Conservation (phyloP, 2,329 filamentous ascomycete species). For the Tympanopsis confertula region DNA sequence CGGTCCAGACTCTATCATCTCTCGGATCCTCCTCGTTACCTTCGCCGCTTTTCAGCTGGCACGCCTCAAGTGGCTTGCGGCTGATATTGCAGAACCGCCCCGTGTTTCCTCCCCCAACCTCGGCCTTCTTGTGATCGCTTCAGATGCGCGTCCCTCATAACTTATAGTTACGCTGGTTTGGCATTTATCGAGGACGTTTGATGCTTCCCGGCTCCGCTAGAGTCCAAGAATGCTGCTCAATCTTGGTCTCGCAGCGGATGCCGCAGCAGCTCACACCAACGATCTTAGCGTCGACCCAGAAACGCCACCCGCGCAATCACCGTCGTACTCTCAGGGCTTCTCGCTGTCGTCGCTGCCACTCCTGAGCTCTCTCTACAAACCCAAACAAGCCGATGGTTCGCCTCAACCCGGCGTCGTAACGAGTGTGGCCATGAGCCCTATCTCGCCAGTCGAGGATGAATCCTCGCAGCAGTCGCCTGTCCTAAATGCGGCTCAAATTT, state of each 20-base stretch:
- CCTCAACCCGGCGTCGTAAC: too few relatives aligned
- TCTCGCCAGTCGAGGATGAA: slow-evolving; percentile 5
- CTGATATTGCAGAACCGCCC: too few relatives aligned
- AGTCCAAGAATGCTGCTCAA: slow-evolving; percentile 24
- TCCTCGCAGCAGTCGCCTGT: slow-evolving; percentile 13
- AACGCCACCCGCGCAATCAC: slow-evolving; percentile 2
- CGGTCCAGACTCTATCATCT: too few relatives aligned
- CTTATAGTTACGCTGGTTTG: too few relatives aligned
- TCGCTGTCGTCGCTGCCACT: background rate
- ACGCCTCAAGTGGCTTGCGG: too few relatives aligned
- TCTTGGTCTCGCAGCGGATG: slow-evolving; percentile 27
- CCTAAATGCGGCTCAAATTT: background rate
- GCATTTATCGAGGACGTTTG: too few relatives aligned
- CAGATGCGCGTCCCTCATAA: too few relatives aligned
- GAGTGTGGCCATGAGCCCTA: background rate
- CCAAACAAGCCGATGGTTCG: background rate
- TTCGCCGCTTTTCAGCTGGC: too few relatives aligned
- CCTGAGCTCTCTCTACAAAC: background rate
- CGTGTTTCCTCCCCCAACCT: too few relatives aligned
- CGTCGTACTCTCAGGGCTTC: background rate
- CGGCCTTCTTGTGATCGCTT: too few relatives aligned
- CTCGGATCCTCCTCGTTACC: too few relatives aligned
- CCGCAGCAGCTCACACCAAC: slow-evolving; percentile 24
- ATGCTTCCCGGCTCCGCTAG: too few relatives aligned
- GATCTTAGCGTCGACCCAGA: slow-evolving; percentile 13